Evolutionary conservation across 768 basidiomycete genomes (phyloP), one percentile per base, ranked within the genome.

Genomic region (Suillus alpinus): DNA sequence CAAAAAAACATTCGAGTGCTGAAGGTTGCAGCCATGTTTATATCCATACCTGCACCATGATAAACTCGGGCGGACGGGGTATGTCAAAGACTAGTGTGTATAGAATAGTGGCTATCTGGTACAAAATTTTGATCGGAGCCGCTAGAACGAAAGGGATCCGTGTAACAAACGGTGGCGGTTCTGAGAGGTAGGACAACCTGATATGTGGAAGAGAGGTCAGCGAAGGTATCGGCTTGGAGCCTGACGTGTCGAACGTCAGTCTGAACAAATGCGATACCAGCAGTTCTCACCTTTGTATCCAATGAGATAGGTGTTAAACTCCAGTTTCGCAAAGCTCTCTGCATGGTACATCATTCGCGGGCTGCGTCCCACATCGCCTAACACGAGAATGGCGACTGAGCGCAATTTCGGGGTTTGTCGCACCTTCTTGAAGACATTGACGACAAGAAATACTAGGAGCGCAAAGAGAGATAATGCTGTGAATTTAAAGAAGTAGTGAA

Each of bases 291-390:
- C 94, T 75, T 79, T 77, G 71, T 97, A 97, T 16, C 94, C 96
- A 59, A 98, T 83, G 18, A 99, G 69, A 66, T 86, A 84, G 2
- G 93, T 94, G 61, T 83, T 76, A 72, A 92, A 97, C 6, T 81
- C 85, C 57, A 86, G 82, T 59, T 87, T 83, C 41, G 92, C 89
- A 70, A 99, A 92, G 69, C 92, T 95, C 71, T 96, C 86, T 0
- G 96, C 90, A 67, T 99, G 97, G 72, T 98, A 98, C 93, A 98
- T 96, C 93, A 98, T 98, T 58, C 97, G 82, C 12, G 97, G 97
- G 71, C 92, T 94, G 60, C 97, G 83, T 1, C 96, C 97, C 52
- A 99, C 86, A 77, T 99, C 97, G 10, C 97, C 97, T 10, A 99
- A 81, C 14, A 99, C 97, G 52, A 98, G 76, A 58, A 98, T 86